Evolutionary conservation across 192 early-diverging fungal species (phyloP), one percentile per base, ranked within the genome.

Genomic region (Backusella australiensis): DNA sequence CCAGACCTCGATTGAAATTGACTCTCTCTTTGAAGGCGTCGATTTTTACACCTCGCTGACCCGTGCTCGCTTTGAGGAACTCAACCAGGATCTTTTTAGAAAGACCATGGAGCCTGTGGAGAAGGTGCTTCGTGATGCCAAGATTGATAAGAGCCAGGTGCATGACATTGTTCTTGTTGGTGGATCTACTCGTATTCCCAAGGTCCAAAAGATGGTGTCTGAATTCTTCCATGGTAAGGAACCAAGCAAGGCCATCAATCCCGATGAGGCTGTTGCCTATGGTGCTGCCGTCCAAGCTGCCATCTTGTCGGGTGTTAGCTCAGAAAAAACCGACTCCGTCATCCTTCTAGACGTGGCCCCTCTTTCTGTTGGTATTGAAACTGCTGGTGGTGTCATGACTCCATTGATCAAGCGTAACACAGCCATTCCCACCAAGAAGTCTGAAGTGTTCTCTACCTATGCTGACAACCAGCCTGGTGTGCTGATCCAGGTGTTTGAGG

Each of bases 41-140:
- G 97, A 98, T 84, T 98, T 97, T 89, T 98, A 96, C 91, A 97
- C 96, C 73, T 94, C 95, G 77, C 92, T 98, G 86, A 97, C 97
- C 74, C 95, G 96, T 89, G 96, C 96, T 73, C 94, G 96, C 89
- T 98, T 98, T 88, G 97, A 98, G 88, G 96, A 98, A 86, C 93
- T 98, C 79, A 96, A 95, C 92, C 89, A 91, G 74, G 95, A 97
- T 88, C 91, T 97, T 77, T 98, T 98, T 93, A 90, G 95, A 81
- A 88, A 89, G 77, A 98, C 96, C 81, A 85, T 98, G 85, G 93
- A 95, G 65, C 96, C 97, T 63, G 97, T 98, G 72, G 96, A 96
- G 86, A 96, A 95, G 90, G 96, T 96, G 52, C 91, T 98, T 86
- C 90, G 91, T 74, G 97, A 98, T 87, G 78, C 97, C 84, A 98